Base-by-base conservation (phyloP, 805 yeast species). In the Torulaspora franciscae region DNA sequence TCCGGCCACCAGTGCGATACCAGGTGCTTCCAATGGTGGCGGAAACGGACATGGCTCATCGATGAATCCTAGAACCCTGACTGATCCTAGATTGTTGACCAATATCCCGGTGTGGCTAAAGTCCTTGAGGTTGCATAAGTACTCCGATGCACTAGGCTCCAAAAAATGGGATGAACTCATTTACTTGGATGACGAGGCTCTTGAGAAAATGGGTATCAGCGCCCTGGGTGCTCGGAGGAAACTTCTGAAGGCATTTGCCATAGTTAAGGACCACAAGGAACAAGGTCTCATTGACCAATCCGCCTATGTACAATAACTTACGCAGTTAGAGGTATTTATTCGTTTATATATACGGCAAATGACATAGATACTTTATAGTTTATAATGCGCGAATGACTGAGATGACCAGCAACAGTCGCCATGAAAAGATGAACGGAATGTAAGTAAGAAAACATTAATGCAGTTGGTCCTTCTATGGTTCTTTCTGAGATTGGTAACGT, bases 151-250 rank as follows among this genome's bases (percentile, higher is more conserved):
- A 47, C 73, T 93, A 51, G 79, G 83, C 56, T 81, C 79, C 49
- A 72, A 83, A 51, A 72, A 76, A 22, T 93, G 99, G 98, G 71
- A 75, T 50, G 85, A 83, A 36, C 73, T 93, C 70, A 76, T 93
- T 47, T 77, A 78, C 52, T 70, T 85, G 52, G 72, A 72, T 48
- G 96, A 91, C 61, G 75, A 68, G 4, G 77, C 80, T 46, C 72
- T 93, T 57, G 88, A 83, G 52, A 74, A 73, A 3, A 73, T 80
- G 46, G 99, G 99, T 6, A 96, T 93, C 32, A 77, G 81, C 53
- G 97, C 99, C 0, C 73, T 93, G 53, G 99, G 99, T 6, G 99
- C 99, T 0, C 74, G 99, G 51, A 78, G 97, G 46, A 93, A 93
- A 68, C 75, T 93, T 64, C 69, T 93, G 57, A 93, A 93, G 69